Evolutionary conservation across 2,329 filamentous ascomycete genomes (phyloP).

Genomic region (Aspergillus sp.): DNA sequence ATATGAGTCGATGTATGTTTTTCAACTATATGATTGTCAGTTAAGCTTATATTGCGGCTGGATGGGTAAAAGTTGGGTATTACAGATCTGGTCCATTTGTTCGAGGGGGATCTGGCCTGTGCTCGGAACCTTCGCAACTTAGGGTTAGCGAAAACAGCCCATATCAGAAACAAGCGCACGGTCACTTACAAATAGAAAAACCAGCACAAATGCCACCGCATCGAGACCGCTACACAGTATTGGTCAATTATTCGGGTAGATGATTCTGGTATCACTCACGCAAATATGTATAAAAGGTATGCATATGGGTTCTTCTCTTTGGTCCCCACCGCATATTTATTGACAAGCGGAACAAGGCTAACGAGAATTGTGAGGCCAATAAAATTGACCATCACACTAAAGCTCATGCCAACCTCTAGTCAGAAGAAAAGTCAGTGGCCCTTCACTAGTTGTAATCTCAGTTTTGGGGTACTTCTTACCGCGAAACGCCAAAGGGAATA

Average conservation of each 20-base stretch:
- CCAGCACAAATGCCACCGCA: not conserved
- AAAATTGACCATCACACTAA: too few species aligned
- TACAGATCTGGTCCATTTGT: not conserved
- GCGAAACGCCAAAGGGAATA: slow-evolving; percentile 23
- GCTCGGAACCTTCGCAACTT: not conserved
- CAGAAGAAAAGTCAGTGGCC: too few species aligned
- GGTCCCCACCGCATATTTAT: not conserved
- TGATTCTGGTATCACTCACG: too few species aligned
- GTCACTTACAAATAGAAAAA: not conserved
- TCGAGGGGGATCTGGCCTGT: not conserved
- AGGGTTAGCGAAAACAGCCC: not conserved
- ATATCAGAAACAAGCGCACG: not conserved
- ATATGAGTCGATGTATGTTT: too few species aligned
- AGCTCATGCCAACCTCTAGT: slow-evolving; percentile 13
- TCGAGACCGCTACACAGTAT: too few species aligned
- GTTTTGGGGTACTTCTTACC: slow-evolving; percentile 7
- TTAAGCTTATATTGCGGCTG: too few species aligned
- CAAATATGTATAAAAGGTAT: too few species aligned
- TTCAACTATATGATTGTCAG: too few species aligned
- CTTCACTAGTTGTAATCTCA: too few species aligned
- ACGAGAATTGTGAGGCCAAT: slow-evolving; percentile 20
- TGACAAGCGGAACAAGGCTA: slow-evolving; percentile 18
- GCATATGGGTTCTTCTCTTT: too few species aligned
- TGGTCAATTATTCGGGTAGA: too few species aligned
- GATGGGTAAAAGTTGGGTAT: too few species aligned